Conservation (phyloP, 345 rosid species). For the Arabidopsis arenosa region DNA sequence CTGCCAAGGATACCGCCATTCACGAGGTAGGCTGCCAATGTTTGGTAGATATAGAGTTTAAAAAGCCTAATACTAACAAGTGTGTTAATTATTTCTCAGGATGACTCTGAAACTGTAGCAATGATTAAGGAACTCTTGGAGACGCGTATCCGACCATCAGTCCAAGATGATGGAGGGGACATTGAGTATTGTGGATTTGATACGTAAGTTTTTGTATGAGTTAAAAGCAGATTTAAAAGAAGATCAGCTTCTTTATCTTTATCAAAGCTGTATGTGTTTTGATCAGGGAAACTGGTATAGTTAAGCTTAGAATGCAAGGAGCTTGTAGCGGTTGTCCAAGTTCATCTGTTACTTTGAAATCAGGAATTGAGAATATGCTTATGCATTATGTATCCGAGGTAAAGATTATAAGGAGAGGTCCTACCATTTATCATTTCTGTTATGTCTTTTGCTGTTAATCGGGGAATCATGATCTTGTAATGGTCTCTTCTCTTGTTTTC, state of each 20-base stretch:
- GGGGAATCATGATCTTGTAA: constrained; percentile 1
- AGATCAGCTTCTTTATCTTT: neutral
- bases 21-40: constrained; percentile 55
- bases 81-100: constrained; percentile 48
- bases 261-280: constrained; percentile 33
- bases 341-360: constrained; percentile 95
- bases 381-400: constrained; percentile 99
- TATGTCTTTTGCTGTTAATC: neutral
- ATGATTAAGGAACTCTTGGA: constrained; percentile 98
- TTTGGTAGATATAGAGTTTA: neutral
- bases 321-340: constrained; percentile 99
- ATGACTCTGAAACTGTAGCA: constrained; percentile 95
- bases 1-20: constrained; percentile 89
- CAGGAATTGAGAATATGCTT: constrained; percentile 97
- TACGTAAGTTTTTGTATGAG: constrained; percentile 53
- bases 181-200: constrained; percentile 89
- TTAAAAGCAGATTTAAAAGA: neutral
- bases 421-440: neutral
- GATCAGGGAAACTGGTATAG: constrained; percentile 82
- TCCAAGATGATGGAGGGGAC: constrained; percentile 99
- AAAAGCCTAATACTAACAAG: neutral
- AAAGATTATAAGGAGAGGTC: constrained; percentile 39
- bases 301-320: constrained; percentile 95
- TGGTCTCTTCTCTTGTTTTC: neutral
- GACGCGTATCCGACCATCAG: constrained; percentile 96